phyloP scores from a whole-genome alignment of 1,139 yeast species.

The Kurtzmaniella natalensis region DNA sequence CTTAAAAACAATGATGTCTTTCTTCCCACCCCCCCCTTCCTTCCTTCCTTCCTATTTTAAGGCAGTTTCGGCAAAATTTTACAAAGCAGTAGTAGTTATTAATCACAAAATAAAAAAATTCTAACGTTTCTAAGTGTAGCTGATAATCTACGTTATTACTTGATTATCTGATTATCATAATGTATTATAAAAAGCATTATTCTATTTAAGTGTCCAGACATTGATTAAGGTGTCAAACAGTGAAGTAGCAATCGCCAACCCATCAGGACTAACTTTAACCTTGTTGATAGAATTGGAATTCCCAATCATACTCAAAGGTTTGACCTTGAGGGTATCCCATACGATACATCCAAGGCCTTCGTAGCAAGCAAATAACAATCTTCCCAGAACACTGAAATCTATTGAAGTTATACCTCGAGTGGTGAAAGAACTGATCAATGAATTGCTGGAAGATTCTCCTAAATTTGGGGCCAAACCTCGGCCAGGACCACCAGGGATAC shows the following conservation, averaged over 20 bases:
- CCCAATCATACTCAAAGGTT: constrained; percentile 45
- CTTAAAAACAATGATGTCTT: too few species aligned
- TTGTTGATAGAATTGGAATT: constrained; percentile 55
- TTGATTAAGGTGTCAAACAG: constrained; percentile 69
- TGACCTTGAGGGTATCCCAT: constrained; percentile 74
- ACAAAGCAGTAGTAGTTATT: too few species aligned
- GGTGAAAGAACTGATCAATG: constrained; percentile 35
- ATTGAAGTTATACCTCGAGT: constrained; percentile 65
- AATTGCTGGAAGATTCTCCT: constrained; percentile 7
- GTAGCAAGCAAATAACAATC: constrained; percentile 71
- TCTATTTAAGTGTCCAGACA: constrained; percentile 48
- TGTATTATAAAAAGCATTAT: too few species aligned
- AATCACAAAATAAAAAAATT: too few species aligned
- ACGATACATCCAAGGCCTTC: constrained; percentile 71
- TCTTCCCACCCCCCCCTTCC: too few species aligned
- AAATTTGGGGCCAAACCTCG: constrained; percentile 4
- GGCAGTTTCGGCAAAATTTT: too few species aligned
- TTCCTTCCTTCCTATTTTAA: too few species aligned
- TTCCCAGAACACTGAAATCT: constrained; percentile 72
- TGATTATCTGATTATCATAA: too few species aligned
- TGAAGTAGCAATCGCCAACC: constrained; percentile 65
- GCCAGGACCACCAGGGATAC: constrained; percentile 1
- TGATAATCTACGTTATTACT: too few species aligned
- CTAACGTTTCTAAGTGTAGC: too few species aligned
- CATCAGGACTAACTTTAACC: constrained; percentile 69